phyloP scores from a whole-genome alignment of 202 grass and related monocot genomes.

The Zizania palustris region DNA sequence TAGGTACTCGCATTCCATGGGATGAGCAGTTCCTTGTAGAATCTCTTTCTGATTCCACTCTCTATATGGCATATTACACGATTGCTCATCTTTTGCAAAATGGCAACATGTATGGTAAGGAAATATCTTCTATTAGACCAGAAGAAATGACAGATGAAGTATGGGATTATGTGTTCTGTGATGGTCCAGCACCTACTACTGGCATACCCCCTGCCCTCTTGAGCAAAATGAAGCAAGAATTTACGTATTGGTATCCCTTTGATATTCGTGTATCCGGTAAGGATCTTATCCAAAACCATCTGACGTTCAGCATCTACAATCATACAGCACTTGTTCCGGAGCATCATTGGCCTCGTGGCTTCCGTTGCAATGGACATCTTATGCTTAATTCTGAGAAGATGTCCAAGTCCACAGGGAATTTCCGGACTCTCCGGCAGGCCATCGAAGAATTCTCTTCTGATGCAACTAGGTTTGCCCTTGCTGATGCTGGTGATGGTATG shows the following conservation, averaged over 20 bases:
- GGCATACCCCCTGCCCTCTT: constrained; percentile 46
- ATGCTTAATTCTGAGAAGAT: constrained; percentile 82
- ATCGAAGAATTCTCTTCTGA: constrained; percentile 67
- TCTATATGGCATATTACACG: too few relatives aligned
- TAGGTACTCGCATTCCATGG: too few relatives aligned
- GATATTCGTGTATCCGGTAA: constrained; percentile 75
- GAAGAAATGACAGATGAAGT: constrained; percentile 69
- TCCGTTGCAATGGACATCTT: constrained; percentile 72
- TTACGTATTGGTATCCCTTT: constrained; percentile 77
- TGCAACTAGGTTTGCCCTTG: constrained; percentile 73
- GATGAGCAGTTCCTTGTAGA: too few relatives aligned
- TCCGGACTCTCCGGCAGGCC: constrained; percentile 60
- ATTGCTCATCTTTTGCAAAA: too few relatives aligned
- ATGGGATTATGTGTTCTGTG: constrained; percentile 62
- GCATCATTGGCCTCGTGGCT: constrained; percentile 66
- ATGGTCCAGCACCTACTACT: constrained; percentile 46
- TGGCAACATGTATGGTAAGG: too few relatives aligned
- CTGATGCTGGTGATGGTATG: not conserved
- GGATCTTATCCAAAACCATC: constrained; percentile 73
- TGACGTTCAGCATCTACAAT: constrained; percentile 72
- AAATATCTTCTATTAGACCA: not conserved
- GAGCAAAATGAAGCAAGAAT: constrained; percentile 61
- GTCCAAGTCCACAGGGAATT: constrained; percentile 78
- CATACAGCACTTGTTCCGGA: constrained; percentile 56
- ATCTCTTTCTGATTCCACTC: too few relatives aligned